Percentiles rank a stretch among this genome's conserved stretches.
Evolutionary conservation across 1,139 yeast genomes (phyloP).

Genomic region (Kodamaea alishanica): DNA sequence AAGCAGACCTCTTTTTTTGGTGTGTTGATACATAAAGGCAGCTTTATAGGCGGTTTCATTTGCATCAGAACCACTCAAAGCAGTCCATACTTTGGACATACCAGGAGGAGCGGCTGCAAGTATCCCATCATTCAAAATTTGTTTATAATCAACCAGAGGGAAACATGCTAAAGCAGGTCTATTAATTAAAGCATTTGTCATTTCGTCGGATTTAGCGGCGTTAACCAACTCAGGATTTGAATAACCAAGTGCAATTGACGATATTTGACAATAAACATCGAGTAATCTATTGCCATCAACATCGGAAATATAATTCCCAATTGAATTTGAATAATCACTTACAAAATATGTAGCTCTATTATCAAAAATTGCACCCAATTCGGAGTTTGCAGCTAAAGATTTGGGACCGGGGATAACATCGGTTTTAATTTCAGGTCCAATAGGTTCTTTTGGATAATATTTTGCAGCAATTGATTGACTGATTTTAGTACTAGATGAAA

Average conservation of each 20-base stretch:
- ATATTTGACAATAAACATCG: constrained; percentile 70
- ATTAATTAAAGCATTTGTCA: constrained; percentile 64
- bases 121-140: constrained; percentile 52
- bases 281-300: constrained; percentile 64
- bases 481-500: background rate
- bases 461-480: constrained; percentile 17
- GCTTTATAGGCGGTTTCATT: constrained; percentile 77
- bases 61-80: constrained; percentile 71
- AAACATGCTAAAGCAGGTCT: constrained; percentile 76
- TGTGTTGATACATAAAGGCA: constrained; percentile 70
- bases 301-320: constrained; percentile 70
- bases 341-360: constrained; percentile 67
- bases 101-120: constrained; percentile 71
- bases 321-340: constrained; percentile 59
- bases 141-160: constrained; percentile 55
- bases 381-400: constrained; percentile 42
- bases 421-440: constrained; percentile 45
- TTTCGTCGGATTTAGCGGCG: constrained; percentile 60
- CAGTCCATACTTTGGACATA: constrained; percentile 62
- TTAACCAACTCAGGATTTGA: constrained; percentile 66
- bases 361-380: constrained; percentile 57
- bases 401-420: constrained; percentile 60
- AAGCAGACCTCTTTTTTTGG: constrained; percentile 51
- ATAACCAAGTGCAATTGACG: constrained; percentile 73
- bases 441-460: constrained; percentile 53